A percentile compares a stretch with the other conserved stretches of the same genome.
phyloP scores from a whole-genome alignment of 306 rosid species.

The Coriaria nepalensis region DNA sequence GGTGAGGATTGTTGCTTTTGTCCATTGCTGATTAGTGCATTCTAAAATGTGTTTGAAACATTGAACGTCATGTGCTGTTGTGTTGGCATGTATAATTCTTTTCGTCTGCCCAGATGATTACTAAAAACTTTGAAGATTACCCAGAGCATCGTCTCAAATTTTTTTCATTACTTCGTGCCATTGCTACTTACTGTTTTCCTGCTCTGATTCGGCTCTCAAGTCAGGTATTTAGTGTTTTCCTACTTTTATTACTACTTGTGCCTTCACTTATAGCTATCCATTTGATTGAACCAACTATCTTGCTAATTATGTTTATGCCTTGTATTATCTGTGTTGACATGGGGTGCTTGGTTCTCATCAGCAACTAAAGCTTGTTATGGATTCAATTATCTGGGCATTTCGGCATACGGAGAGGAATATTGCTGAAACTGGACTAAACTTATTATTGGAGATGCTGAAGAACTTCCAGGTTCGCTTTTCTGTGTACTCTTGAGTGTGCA shows the following conservation, averaged over 20 bases:
- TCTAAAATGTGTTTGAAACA: neutral
- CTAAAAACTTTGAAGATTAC: constrained; percentile 87
- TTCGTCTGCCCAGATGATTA: constrained; percentile 54
- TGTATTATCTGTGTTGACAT: neutral
- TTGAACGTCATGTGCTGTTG: neutral
- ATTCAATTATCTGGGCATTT: constrained; percentile 95
- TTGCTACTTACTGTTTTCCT: constrained; percentile 86
- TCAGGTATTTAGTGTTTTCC: constrained; percentile 39
- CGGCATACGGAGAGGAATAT: constrained; percentile 97
- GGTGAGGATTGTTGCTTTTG: constrained; percentile 32
- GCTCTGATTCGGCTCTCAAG: constrained; percentile 77
- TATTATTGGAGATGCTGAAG: constrained; percentile 69
- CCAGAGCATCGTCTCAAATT: constrained; percentile 98
- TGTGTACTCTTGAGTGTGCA: neutral
- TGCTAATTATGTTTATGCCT: neutral
- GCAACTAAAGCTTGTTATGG: constrained; percentile 98
- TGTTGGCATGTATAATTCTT: constrained; percentile 5
- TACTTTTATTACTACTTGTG: neutral
- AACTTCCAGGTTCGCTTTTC: constrained; percentile 60
- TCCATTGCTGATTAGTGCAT: neutral
- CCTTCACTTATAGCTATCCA: too few relatives aligned
- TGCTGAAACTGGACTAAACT: constrained; percentile 84
- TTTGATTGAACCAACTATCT: too few relatives aligned
- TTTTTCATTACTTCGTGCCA: constrained; percentile 90
- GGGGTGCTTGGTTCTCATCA: constrained; percentile 18